phyloP scores from a whole-genome alignment of 441 rosid genomes.

The Populus hybrid region DNA sequence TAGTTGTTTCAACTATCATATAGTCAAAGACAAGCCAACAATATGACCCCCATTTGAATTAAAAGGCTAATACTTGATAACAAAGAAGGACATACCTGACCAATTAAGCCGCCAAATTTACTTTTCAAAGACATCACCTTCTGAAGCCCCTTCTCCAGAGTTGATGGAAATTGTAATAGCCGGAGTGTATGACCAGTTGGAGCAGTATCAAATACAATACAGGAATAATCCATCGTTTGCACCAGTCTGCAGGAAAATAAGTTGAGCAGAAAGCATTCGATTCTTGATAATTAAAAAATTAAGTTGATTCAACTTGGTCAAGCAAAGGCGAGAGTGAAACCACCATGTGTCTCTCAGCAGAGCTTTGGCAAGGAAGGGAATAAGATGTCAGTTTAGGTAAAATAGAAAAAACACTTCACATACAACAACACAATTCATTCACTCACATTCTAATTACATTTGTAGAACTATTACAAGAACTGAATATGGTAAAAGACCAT shows the following conservation, averaged over 20 bases:
- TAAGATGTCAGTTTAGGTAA: background rate
- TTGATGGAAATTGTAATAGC: constrained; percentile 87
- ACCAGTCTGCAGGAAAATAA: constrained; percentile 62
- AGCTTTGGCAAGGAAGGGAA: background rate
- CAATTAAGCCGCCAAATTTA: constrained; percentile 89
- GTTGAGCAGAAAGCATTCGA: constrained; percentile 8
- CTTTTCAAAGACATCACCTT: constrained; percentile 89
- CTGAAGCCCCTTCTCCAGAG: constrained; percentile 89
- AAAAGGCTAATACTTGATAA: background rate
- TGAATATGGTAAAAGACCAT: background rate
- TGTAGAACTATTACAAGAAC: background rate
- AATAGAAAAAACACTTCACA: background rate
- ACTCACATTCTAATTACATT: background rate
- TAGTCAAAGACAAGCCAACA: background rate
- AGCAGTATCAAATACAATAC: constrained; percentile 95
- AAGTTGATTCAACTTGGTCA: constrained; percentile 1
- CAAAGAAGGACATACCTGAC: constrained; percentile 56
- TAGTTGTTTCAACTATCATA: background rate
- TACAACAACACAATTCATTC: background rate
- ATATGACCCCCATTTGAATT: background rate
- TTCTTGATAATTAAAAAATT: background rate
- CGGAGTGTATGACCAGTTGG: constrained; percentile 99
- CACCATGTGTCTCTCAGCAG: background rate
- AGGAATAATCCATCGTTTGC: constrained; percentile 95
- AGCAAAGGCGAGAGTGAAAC: background rate